Evolutionary conservation across 2,329 filamentous ascomycete species (phyloP).

Genomic region (Colletotrichum coccodes): DNA sequence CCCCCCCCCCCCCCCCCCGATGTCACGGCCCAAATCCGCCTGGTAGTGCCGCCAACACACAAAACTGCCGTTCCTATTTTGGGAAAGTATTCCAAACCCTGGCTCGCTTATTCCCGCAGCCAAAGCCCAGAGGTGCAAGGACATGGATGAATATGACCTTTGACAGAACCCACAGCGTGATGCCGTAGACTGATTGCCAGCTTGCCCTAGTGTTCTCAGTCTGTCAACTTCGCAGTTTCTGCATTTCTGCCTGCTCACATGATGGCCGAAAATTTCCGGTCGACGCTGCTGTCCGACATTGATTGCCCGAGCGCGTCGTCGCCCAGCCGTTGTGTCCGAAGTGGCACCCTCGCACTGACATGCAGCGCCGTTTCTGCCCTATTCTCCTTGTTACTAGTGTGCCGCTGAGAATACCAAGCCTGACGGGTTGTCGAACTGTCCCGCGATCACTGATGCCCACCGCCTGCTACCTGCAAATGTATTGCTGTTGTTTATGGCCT

Average conservation of each 20-base stretch:
- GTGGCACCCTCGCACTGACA: not conserved
- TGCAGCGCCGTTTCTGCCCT: slow-evolving; percentile 19
- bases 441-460: not conserved
- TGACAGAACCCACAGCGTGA: not conserved
- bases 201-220: not conserved
- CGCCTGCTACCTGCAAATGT: not conserved
- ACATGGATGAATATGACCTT: too few relatives aligned
- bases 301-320: not conserved
- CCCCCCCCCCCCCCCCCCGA: slow-evolving; percentile 2
- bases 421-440: not conserved
- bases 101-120: not conserved
- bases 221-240: not conserved
- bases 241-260: slow-evolving; percentile 21
- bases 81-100: not conserved
- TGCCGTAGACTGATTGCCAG: not conserved
- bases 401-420: not conserved
- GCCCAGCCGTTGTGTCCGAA: not conserved
- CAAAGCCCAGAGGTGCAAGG: not conserved
- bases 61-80: not conserved
- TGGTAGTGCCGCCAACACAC: not conserved
- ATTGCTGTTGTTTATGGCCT: not conserved
- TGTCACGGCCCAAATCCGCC: not conserved
- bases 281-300: not conserved
- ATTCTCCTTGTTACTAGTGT: slow-evolving; percentile 1
- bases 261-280: not conserved